Conservation (phyloP, 768 basidiomycete genomes). For the Favolaschia claudopus region DNA sequence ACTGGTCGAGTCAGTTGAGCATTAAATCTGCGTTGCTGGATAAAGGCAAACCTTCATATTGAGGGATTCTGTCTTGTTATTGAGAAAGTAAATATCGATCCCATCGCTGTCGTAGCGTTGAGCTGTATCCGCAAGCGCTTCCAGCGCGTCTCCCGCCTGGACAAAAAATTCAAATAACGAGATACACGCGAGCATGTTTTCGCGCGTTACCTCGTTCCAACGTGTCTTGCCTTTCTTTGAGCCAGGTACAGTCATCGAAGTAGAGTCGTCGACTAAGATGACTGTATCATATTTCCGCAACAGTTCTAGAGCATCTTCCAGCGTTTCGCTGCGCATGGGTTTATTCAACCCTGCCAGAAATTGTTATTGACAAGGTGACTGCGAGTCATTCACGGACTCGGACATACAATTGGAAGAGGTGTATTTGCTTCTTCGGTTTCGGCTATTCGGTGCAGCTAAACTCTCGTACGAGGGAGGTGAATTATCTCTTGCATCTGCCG, state of each 20-base stretch:
- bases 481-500: constrained; percentile 11
- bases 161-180: not conserved
- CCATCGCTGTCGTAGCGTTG: constrained; percentile 62
- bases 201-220: constrained; percentile 57
- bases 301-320: constrained; percentile 42
- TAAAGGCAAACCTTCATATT: constrained; percentile 46
- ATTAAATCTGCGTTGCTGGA: not conserved
- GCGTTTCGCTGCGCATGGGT: constrained; percentile 22
- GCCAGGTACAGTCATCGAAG: constrained; percentile 52
- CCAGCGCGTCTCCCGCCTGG: constrained; percentile 55
- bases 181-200: not conserved
- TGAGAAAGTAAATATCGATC: constrained; percentile 70
- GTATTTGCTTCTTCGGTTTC: constrained; percentile 3
- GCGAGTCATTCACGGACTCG: not conserved
- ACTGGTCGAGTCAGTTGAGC: constrained; percentile 36
- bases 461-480: constrained; percentile 22
- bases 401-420: constrained; percentile 4
- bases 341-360: constrained; percentile 12
- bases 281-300: constrained; percentile 62
- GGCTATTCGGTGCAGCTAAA: not conserved
- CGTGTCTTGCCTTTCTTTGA: constrained; percentile 34
- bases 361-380: not conserved
- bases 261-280: constrained; percentile 67
- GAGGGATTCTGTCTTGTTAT: constrained; percentile 40
- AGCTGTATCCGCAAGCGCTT: constrained; percentile 56